Evolutionary conservation across 2,329 filamentous ascomycete genomes (phyloP), one percentile per base, ranked within the genome.

Genomic region (Scedosporium minutisporum): DNA sequence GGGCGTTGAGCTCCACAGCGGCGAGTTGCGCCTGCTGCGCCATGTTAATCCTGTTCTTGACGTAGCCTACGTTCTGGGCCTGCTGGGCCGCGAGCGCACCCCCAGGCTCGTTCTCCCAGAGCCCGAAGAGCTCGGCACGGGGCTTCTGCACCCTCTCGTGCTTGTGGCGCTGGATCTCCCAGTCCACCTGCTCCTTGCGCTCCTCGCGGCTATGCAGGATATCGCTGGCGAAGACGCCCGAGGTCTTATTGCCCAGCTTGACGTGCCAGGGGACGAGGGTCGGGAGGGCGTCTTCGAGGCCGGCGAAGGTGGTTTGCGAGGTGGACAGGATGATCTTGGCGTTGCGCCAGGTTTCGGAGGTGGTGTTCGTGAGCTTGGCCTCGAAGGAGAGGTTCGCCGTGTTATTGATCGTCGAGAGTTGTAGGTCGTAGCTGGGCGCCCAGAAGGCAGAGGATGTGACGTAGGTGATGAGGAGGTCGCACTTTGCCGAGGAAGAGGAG

Each of bases 281-380:
- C 0, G 86, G 86, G 1, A 85, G 80, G 12, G 72, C 71, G 63
- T 87, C 82, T 25, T 81, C 77, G 2, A 87, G 73, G 1, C 80
- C 80, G 1, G 81, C 77, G 61, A 83, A 85, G 4, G 78, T 78
- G 3, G 85, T 81, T 67, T 87, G 83, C 0, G 84, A 87, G 0
- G 84, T 88, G 2, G 86, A 88, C 4, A 89, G 78, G 0, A 79
- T 80, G 44, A 89, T 73, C 65, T 80, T 82, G 70, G 83, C 82
- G 71, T 83, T 80, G 33, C 75, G 76, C 86, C 86, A 89, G 0
- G 80, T 83, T 73, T 89, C 86, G 0, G 82, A 84, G 0, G 84
- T 87, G 60, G 75, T 75, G 72, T 89, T 89, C 63, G 78, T 80
- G 61, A 88, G 80, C 65, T 82, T 79, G 1, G 86, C 85, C 62